phyloP scores from a whole-genome alignment of 129 eudicot species.

The Flaveria brownii region DNA sequence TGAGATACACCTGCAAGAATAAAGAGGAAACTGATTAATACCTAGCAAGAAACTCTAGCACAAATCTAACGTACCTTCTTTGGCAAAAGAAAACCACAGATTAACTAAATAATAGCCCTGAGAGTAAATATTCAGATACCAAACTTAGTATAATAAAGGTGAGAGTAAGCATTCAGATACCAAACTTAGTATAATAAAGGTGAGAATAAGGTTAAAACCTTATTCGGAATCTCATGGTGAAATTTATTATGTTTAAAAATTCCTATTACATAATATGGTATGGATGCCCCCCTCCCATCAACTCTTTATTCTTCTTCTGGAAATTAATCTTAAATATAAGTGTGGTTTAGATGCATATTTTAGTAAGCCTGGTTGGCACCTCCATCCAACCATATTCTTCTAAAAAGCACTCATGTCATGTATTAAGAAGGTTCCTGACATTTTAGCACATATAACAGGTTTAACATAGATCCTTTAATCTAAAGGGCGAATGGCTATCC shows the following conservation, averaged over 20 bases:
- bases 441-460: background rate
- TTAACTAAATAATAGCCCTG: background rate
- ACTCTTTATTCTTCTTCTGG: background rate
- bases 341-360: background rate
- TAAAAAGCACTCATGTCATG: background rate
- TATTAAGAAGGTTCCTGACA: background rate
- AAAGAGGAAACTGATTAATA: constrained; percentile 18
- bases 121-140: background rate
- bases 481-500: background rate
- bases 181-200: background rate
- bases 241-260: constrained; percentile 6
- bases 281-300: background rate
- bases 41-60: constrained; percentile 17
- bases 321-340: background rate
- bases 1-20: constrained; percentile 70
- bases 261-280: background rate
- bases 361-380: background rate
- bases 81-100: background rate
- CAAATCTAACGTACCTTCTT: constrained; percentile 9
- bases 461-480: background rate
- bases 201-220: constrained; percentile 15
- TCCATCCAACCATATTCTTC: background rate
- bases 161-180: background rate
- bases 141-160: background rate
- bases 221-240: background rate